phyloP scores from a whole-genome alignment of 2,329 filamentous ascomycete genomes.

The Pestalotiopsis sp. region DNA sequence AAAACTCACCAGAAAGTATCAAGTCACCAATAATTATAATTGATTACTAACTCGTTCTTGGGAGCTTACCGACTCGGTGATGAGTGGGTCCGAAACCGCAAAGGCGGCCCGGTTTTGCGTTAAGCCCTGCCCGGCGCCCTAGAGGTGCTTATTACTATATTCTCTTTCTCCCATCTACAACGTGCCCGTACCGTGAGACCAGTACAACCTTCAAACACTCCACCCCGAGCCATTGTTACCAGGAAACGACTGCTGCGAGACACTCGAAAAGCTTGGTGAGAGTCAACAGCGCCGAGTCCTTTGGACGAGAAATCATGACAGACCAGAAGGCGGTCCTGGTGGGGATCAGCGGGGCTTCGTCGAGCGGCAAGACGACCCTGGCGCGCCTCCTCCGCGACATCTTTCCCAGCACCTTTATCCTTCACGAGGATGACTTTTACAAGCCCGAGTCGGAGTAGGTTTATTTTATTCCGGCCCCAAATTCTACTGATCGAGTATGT shows the following conservation, averaged over 20 bases:
- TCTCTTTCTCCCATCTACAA: background rate
- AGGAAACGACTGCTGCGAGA: background rate
- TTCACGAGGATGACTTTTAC: conserved; percentile 98
- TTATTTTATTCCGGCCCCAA: background rate
- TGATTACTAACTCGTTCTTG: conserved; percentile 7
- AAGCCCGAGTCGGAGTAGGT: conserved; percentile 70
- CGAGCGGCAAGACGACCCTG: conserved; percentile 93
- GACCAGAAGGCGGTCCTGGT: conserved; percentile 64
- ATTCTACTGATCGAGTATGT: background rate
- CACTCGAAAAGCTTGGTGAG: background rate
- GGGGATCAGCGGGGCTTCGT: conserved; percentile 87
- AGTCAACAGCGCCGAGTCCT: background rate
- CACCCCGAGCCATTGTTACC: background rate
- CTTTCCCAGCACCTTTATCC: conserved; percentile 77
- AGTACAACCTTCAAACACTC: background rate
- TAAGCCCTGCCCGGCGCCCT: background rate
- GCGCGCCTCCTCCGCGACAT: conserved; percentile 82
- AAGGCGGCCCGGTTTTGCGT: background rate
- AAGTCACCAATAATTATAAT: background rate
- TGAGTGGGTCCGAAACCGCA: background rate
- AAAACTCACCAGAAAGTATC: background rate
- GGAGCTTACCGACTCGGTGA: background rate
- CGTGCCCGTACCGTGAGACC: background rate
- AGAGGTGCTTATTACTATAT: background rate
- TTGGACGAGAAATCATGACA: conserved; percentile 16